phyloP scores from a whole-genome alignment of 2,329 filamentous ascomycete genomes.

The Thelonectria discophora region DNA sequence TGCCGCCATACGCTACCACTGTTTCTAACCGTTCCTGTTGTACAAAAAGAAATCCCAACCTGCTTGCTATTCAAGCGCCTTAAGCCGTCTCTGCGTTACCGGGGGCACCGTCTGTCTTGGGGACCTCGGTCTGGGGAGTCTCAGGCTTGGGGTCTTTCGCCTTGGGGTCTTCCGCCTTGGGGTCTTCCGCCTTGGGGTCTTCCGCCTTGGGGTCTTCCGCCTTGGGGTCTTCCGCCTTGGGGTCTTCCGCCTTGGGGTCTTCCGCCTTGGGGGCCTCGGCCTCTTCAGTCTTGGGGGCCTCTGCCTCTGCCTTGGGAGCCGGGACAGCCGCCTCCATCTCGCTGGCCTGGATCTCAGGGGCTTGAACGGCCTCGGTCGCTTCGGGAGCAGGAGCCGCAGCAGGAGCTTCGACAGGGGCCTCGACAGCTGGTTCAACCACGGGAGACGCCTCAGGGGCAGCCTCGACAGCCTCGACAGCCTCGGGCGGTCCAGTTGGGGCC shows the following conservation, averaged over 20 bases:
- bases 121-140: too few species aligned
- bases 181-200: too few species aligned
- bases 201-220: too few species aligned
- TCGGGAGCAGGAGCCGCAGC: background rate
- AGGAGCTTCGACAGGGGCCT: background rate
- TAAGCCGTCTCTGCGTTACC: background rate
- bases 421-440: background rate
- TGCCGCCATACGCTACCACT: constrained; percentile 10
- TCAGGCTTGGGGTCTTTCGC: too few species aligned
- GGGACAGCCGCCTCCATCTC: too few species aligned
- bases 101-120: background rate
- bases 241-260: too few species aligned
- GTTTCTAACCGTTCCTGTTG: constrained; percentile 2
- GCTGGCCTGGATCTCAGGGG: background rate
- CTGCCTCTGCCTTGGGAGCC: too few species aligned
- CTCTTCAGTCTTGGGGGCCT: too few species aligned
- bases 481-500: background rate
- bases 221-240: too few species aligned
- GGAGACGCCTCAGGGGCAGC: background rate
- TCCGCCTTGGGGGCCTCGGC: too few species aligned
- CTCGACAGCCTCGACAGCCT: background rate
- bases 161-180: too few species aligned
- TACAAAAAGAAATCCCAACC: constrained; percentile 22
- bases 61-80: constrained; percentile 5
- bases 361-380: background rate